phyloP scores from a whole-genome alignment of 2,329 filamentous ascomycete genomes.

The Aplosporella prunicola region DNA sequence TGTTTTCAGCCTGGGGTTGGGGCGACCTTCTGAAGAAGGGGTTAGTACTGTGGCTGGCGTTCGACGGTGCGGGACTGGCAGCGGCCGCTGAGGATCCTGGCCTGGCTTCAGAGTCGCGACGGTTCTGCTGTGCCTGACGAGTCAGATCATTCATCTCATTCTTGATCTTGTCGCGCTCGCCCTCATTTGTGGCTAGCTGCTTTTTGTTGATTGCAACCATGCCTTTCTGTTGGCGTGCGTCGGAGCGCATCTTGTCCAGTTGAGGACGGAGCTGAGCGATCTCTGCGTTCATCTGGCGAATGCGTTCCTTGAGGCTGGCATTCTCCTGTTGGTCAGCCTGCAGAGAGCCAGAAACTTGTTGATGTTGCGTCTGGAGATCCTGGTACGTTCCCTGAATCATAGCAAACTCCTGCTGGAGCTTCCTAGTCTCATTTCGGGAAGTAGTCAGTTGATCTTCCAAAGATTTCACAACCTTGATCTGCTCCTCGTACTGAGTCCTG shows the following conservation, averaged over 20 bases:
- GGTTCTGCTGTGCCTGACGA: conserved; percentile 50
- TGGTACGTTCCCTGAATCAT: conserved; percentile 71
- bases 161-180: conserved; percentile 80
- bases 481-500: conserved; percentile 81
- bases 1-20: conserved; percentile 40
- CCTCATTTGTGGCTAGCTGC: conserved; percentile 81
- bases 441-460: conserved; percentile 73
- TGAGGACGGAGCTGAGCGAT: conserved; percentile 77
- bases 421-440: conserved; percentile 71
- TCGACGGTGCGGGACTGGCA: conserved; percentile 55
- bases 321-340: conserved; percentile 89
- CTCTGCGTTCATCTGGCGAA: conserved; percentile 72
- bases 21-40: conserved; percentile 74
- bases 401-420: conserved; percentile 73
- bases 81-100: conserved; percentile 37
- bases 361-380: conserved; percentile 75
- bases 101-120: conserved; percentile 28
- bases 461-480: conserved; percentile 74
- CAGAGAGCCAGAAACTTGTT: conserved; percentile 62
- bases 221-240: conserved; percentile 91
- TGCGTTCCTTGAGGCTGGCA: conserved; percentile 72
- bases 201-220: conserved; percentile 98
- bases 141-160: conserved; percentile 61
- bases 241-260: conserved; percentile 84
- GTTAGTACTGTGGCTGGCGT: conserved; percentile 68